Base-by-base conservation (phyloP, 148 eudicot species). In the Selenicereus undatus region DNA sequence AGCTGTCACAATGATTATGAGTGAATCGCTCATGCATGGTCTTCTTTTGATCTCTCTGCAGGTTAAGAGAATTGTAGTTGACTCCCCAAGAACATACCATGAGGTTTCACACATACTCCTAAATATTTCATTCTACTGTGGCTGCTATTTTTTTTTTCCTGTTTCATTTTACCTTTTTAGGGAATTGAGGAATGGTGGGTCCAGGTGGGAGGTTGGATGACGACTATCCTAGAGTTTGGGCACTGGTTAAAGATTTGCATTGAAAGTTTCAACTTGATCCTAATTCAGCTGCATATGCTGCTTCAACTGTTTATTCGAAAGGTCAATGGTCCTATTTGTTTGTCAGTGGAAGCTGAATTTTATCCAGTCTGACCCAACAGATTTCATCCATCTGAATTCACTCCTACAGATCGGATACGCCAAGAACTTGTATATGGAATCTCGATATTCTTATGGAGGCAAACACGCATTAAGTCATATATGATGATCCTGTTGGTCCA, bases 31-130 rank as follows among this genome's bases (percentile, higher is more conserved):
- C 39, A 74, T n/a, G 69, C 4, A 32, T 8, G 18, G 17, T 76
- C 11, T 73, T 62, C 21, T 64, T 73, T 80, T 66, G 75, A 79
- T 82, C 45, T 82, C 45, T 75, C 71, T 87, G 79, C 90, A 96
- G 99, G 98, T 96, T 32, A 87, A 91, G 83, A 88, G 93, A 87
- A 90, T 96, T 97, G 83, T 93, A 54, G 98, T 96, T 73, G 99
- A 96, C 90, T 96, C 99, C 69, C 95, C 91, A 71, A 89, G 99
- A 89, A 93, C 90, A 75, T 93, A 93, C 89, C 93, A 93, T 76
- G 97, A 96, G 95, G 99, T 95, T 90, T 83, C 85, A 62, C 3
- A 71, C 73, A 12, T 29, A 29, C 62, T 74, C 64, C 18, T 76
- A 16, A 22, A 64, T 66, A 76, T 76, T 35, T 30, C 13, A 68